Evolutionary conservation across 2,329 filamentous ascomycete species (phyloP).

Genomic region (Epichloe brachyelytri): DNA sequence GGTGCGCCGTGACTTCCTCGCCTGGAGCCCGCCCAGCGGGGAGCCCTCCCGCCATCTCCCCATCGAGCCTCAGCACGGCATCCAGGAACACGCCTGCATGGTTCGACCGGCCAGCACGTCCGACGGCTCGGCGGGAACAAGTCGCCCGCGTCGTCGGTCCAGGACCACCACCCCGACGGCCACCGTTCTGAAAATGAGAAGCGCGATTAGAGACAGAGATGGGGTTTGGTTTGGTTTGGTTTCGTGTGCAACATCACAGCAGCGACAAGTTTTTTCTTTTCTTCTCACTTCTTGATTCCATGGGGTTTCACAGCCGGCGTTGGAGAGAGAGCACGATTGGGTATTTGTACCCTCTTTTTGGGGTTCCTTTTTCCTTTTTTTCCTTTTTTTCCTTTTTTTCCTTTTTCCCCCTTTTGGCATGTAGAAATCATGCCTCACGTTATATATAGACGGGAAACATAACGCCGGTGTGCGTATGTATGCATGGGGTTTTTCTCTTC

Average conservation of each 20-base stretch:
- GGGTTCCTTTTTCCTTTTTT: background rate
- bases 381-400: background rate
- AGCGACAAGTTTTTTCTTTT: background rate
- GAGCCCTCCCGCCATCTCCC: constrained; percentile 44
- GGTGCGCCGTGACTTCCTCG: constrained; percentile 76
- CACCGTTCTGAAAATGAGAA: constrained; percentile 2
- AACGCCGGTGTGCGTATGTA: background rate
- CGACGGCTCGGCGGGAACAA: constrained; percentile 7
- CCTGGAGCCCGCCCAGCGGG: constrained; percentile 66
- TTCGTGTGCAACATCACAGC: background rate
- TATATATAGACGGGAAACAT: background rate
- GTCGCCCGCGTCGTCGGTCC: constrained; percentile 6
- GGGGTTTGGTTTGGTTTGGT: no score
- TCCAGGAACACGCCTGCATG: constrained; percentile 46
- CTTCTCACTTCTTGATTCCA: background rate
- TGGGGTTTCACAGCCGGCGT: constrained; percentile 7
- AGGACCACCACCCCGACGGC: constrained; percentile 4
- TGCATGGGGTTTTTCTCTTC: no score
- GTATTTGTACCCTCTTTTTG: no score
- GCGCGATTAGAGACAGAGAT: background rate
- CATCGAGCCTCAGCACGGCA: constrained; percentile 56
- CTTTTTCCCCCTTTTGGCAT: background rate
- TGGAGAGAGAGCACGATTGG: constrained; percentile 2
- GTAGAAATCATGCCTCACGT: constrained; percentile 1
- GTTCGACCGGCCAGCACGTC: constrained; percentile 15